Conservation (phyloP, 2,329 filamentous ascomycete species). For the Aspergillus pseudonomiae region DNA sequence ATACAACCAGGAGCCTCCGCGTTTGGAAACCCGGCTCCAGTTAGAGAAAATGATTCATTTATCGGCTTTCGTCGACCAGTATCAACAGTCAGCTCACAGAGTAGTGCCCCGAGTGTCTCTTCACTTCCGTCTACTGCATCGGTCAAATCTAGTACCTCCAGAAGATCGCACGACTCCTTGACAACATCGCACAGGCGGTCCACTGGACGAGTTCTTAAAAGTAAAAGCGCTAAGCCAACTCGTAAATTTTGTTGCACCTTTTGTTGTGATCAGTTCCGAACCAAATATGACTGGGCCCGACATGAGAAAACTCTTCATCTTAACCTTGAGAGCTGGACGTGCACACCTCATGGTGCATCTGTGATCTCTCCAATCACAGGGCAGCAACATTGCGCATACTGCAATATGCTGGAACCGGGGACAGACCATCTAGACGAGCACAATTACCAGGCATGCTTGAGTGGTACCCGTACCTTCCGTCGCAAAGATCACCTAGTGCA, state of each 20-base stretch:
- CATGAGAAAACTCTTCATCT: slow-evolving; percentile 31
- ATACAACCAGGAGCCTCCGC: neutral
- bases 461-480: slow-evolving; percentile 54
- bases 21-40: neutral
- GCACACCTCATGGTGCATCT: slow-evolving; percentile 22
- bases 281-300: slow-evolving; percentile 28
- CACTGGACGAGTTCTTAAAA: neutral
- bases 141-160: neutral
- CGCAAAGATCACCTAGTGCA: slow-evolving; percentile 59
- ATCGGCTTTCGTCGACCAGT: neutral
- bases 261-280: slow-evolving; percentile 29
- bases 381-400: slow-evolving; percentile 51
- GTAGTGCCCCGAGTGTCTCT: neutral
- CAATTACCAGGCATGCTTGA: slow-evolving; percentile 51
- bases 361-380: slow-evolving; percentile 11
- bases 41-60: neutral
- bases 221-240: neutral
- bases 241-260: slow-evolving; percentile 27
- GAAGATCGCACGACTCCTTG: neutral
- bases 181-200: neutral
- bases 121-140: neutral
- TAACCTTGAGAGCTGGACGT: slow-evolving; percentile 24
- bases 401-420: slow-evolving; percentile 50
- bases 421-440: slow-evolving; percentile 53
- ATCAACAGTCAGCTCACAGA: neutral